A percentile compares a stretch with the other conserved stretches of the same genome.
Conservation (phyloP, 2,329 filamentous ascomycete genomes). For the Botrytis tulipae region DNA sequence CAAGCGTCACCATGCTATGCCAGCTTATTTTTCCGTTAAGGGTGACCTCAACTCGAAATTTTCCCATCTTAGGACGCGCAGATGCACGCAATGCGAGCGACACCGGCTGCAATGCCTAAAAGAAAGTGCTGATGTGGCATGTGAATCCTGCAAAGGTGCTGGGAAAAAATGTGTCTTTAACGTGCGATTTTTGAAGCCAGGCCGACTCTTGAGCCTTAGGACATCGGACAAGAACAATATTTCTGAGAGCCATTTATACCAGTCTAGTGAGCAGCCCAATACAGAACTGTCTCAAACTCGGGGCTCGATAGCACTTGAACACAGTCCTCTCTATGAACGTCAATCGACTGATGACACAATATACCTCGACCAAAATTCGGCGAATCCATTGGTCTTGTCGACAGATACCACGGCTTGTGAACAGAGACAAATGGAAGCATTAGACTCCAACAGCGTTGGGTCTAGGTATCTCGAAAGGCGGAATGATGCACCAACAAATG, state of each 20-base stretch:
- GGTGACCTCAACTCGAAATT: background rate
- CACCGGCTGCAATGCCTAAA: background rate
- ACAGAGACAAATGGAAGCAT: background rate
- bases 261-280: background rate
- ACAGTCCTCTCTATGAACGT: background rate
- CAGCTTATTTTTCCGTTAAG: background rate
- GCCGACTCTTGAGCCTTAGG: too few relatives aligned
- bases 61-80: background rate
- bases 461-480: background rate
- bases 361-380: background rate
- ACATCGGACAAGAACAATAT: background rate
- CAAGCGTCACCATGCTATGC: background rate
- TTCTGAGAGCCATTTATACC: background rate
- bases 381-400: background rate
- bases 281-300: background rate
- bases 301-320: background rate
- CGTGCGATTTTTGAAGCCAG: too few relatives aligned
- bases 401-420: background rate
- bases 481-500: background rate
- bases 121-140: background rate
- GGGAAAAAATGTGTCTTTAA: background rate
- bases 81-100: background rate
- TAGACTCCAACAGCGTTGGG: background rate
- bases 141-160: background rate
- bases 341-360: background rate